Evolutionary conservation across 2,329 filamentous ascomycete genomes (phyloP), one percentile per base, ranked within the genome.

Genomic region (Torrubiella hemipterigena): DNA sequence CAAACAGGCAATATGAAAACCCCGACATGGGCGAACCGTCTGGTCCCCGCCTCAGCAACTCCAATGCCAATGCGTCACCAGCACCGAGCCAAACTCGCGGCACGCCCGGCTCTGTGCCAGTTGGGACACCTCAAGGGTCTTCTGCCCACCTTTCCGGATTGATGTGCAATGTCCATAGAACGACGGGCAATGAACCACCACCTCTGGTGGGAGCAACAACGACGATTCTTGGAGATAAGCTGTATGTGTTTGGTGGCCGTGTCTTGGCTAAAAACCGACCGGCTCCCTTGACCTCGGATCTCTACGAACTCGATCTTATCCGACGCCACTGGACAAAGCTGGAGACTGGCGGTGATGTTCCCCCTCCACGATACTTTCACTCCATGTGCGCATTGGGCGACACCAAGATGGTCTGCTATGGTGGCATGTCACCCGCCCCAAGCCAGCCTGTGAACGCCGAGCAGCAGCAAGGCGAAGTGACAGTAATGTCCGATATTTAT

Each of bases 401-500:
- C 51, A 89, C 85, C 3, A 98, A 96, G 55, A 68, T 98, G 53
- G 89, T 98, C 4, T 96, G 89, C 56, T 98, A 96, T 55, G 91
- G 91, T 35, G 91, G 91, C 44, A 98, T 98, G 91, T 95, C 89
- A 8, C 87, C 89, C 1, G 73, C 77, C 9, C 61, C 67, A 6
- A 67, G 60, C 34, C 61, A 67, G 27, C 54, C 67, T 20, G 46
- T 55, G 28, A 50, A 56, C 15, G 54, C 57, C 12, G 61, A 65
- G 9, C 61, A 65, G 36, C 63, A 75, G 33, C 81, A 86, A 44
- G 77, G 85, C 22, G 87, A 95, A 48, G 83, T 96, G 5, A 80
- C 86, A 2, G 91, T 96, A 34, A 95, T 98, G 87, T 95, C 89
- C 6, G 91, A 98, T 56, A 85, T 96, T 33, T 84, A 96, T 55